Base-by-base conservation (phyloP, 2,329 filamentous ascomycete genomes). In the Volutella citrinella region DNA sequence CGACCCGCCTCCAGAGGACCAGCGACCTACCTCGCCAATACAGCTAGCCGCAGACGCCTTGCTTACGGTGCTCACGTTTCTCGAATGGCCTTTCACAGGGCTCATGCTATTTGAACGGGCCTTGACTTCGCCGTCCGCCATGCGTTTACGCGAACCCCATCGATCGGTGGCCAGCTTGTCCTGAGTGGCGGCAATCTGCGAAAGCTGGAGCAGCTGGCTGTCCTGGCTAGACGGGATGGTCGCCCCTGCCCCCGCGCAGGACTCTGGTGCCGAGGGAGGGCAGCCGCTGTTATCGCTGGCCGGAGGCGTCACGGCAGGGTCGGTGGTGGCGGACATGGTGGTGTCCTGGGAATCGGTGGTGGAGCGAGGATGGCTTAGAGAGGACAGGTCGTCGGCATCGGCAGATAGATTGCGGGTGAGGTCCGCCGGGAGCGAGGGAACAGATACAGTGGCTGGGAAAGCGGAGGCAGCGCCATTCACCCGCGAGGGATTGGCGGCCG, bases 51-150 rank as follows among this genome's bases (percentile, higher is more conserved):
- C 69, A 2, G 77, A 80, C 23, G 68, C 65, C 44, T 70, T 64
- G 57, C 77, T 80, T 39, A 86, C 68, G 36, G 80, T 72, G 57
- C 87, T 91, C 28, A 79, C 79, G 43, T 80, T 88, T 52, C 86
- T 76, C 18, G 82, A 83, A 58, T 87, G 84, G 19, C 74, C 74
- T 49, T 66, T 61, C 20, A 65, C 55, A 15, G 69, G 72, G 36
- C 72, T 80, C 29, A 57, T 63, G 42, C 62, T 70, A 7, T 45
- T 57, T 47, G 25, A 59, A 41, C 40, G 65, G 51, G 69, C 60
- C 63, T 89, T 94, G 36, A 89, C 70, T 30, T 78, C 69, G 25
- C 87, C 88, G 54, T 85, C 83, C 20, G 86, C 85, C 51, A 79
- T 91, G 47, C 88, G 76, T 65, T 94, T 94, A 42, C 79, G 77